Percentiles rank a stretch among this genome's conserved stretches.
Conservation (phyloP, 768 basidiomycete species). For the Rubroboletus pulcherrimus region DNA sequence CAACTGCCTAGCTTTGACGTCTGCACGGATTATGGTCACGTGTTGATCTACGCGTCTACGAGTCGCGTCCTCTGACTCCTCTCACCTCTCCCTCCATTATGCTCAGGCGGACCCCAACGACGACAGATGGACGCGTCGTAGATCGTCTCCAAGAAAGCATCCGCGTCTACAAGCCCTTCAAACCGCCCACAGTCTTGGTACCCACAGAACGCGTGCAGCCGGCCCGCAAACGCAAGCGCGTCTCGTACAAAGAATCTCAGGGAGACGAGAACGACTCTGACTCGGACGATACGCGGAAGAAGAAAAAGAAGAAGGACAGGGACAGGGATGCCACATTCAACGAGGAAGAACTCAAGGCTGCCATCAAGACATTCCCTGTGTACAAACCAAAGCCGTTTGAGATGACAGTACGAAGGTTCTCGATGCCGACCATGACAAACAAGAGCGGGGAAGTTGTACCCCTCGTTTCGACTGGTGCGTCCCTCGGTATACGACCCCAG, state of each 20-base stretch:
- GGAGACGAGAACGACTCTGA: constrained; percentile 57
- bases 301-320: constrained; percentile 65
- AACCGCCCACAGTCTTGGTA: constrained; percentile 53
- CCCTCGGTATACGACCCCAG: constrained; percentile 83
- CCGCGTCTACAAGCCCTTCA: constrained; percentile 78
- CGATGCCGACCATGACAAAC: constrained; percentile 76
- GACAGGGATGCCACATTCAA: constrained; percentile 58
- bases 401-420: constrained; percentile 61
- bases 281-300: constrained; percentile 43
- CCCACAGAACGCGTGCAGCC: constrained; percentile 55
- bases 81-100: constrained; percentile 34
- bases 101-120: constrained; percentile 69
- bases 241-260: constrained; percentile 77
- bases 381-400: constrained; percentile 79
- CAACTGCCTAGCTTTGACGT: neutral
- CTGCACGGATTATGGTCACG: constrained; percentile 16
- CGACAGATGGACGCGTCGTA: constrained; percentile 61
- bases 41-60: constrained; percentile 14
- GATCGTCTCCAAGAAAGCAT: constrained; percentile 69
- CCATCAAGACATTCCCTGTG: constrained; percentile 69
- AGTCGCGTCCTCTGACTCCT: neutral
- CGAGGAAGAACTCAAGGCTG: constrained; percentile 58
- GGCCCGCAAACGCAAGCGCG: constrained; percentile 79
- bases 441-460: constrained; percentile 62
- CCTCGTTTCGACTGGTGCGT: constrained; percentile 57